Evolutionary conservation across 2,329 filamentous ascomycete species (phyloP).

Genomic region (Byssochlamys sp.): DNA sequence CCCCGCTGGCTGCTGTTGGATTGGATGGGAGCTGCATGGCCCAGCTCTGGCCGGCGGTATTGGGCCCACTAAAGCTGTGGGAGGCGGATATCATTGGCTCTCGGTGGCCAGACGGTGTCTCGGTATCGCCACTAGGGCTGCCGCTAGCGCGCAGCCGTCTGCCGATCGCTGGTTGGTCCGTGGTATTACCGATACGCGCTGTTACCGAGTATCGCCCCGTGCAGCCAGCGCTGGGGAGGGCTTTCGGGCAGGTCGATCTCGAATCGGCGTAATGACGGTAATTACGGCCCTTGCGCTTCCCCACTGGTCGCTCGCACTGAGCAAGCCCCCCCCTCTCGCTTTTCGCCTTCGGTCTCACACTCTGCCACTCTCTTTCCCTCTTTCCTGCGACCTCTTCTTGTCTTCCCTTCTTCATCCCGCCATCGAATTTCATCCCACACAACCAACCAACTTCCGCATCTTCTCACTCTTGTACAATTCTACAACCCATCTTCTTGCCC

Average conservation of each 20-base stretch:
- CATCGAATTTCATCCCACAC: not conserved
- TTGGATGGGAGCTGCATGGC: not conserved
- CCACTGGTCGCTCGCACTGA: not conserved
- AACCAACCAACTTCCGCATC: not conserved
- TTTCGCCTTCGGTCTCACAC: conserved; percentile 1
- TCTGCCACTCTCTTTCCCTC: conserved; percentile 3
- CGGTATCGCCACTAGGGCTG: conserved; percentile 4
- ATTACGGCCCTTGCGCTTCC: not conserved
- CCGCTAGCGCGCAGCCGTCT: not conserved
- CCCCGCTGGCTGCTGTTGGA: not conserved
- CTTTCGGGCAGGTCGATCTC: no score
- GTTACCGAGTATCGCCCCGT: not conserved
- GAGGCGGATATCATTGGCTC: not conserved
- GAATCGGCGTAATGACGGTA: not conserved
- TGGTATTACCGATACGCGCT: not conserved
- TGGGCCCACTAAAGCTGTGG: not conserved
- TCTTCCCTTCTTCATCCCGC: conserved; percentile 1
- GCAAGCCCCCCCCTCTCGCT: not conserved
- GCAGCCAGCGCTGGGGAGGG: not conserved
- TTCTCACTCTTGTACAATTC: conserved; percentile 5
- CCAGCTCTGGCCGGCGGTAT: not conserved
- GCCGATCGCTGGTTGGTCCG: not conserved
- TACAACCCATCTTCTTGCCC: conserved; percentile 6
- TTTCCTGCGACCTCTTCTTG: conserved; percentile 2
- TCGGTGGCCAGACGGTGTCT: not conserved